Conservation (phyloP, 345 rosid genomes). For the Lepidium sativum region DNA sequence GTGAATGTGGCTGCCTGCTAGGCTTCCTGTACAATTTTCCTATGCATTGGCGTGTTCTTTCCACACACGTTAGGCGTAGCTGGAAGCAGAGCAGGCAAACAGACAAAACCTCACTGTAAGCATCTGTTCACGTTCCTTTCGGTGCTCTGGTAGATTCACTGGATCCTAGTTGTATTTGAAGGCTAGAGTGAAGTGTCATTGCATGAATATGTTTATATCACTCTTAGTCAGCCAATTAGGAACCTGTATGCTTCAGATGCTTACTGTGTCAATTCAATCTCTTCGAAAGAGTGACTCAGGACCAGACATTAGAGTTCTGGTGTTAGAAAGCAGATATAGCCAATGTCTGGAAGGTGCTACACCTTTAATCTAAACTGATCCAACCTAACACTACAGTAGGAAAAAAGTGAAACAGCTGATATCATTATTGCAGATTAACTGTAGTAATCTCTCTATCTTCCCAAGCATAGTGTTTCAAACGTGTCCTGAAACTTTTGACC, state of each 20-base stretch:
- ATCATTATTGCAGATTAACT: too few species aligned
- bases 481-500: too few species aligned
- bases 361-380: too few species aligned
- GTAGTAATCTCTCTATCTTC: too few species aligned
- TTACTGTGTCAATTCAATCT: background rate
- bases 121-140: conserved; percentile 1
- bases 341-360: too few species aligned
- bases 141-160: conserved; percentile 4
- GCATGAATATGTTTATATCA: background rate
- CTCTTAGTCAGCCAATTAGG: background rate
- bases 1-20: conserved; percentile 54
- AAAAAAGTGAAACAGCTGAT: too few species aligned
- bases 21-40: background rate
- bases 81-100: background rate
- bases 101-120: conserved; percentile 15
- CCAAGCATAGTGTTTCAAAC: too few species aligned
- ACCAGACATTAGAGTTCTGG: too few species aligned
- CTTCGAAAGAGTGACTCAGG: background rate
- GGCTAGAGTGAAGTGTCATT: background rate
- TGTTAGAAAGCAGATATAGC: too few species aligned
- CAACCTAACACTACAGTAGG: too few species aligned
- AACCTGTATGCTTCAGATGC: background rate
- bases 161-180: background rate
- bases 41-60: background rate
- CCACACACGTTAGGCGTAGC: background rate